phyloP scores from a whole-genome alignment of 306 rosid genomes.

The Ziziphus jujuba region DNA sequence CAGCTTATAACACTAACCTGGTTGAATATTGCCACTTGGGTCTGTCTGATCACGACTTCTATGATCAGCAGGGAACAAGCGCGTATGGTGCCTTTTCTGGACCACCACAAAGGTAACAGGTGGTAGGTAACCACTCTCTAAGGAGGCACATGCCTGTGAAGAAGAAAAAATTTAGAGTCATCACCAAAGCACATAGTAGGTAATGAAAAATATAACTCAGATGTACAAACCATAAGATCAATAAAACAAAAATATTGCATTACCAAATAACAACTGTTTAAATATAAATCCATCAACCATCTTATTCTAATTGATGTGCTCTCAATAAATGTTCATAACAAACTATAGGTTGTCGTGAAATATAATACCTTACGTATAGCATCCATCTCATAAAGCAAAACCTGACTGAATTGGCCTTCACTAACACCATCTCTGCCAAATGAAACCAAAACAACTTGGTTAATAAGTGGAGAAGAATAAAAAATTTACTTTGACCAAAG shows the following conservation, averaged over 20 bases:
- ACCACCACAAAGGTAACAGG: conserved; percentile 70
- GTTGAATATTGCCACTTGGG: conserved; percentile 70
- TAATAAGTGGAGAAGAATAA: neutral
- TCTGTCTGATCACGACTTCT: conserved; percentile 26
- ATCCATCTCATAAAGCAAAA: conserved; percentile 70
- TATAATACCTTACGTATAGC: conserved; percentile 71
- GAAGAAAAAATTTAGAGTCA: neutral
- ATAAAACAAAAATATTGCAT: too few relatives aligned
- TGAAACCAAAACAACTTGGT: conserved; percentile 1
- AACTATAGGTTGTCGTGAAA: too few relatives aligned
- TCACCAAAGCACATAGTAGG: neutral
- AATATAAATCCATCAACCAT: too few relatives aligned
- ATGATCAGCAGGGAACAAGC: conserved; percentile 48
- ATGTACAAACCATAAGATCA: neutral
- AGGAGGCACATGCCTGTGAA: conserved; percentile 59
- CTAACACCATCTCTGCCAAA: conserved; percentile 79
- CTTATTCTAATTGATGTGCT: too few relatives aligned
- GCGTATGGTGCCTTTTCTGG: conserved; percentile 75
- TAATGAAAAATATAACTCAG: neutral
- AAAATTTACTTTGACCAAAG: neutral
- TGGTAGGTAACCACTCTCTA: conserved; percentile 47
- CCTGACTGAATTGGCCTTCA: conserved; percentile 81
- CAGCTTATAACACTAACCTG: conserved; percentile 43
- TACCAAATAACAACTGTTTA: too few relatives aligned
- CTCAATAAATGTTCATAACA: too few relatives aligned